Base-by-base conservation (phyloP, 169 alveolate species). In the Plasmodium vinckei region DNA sequence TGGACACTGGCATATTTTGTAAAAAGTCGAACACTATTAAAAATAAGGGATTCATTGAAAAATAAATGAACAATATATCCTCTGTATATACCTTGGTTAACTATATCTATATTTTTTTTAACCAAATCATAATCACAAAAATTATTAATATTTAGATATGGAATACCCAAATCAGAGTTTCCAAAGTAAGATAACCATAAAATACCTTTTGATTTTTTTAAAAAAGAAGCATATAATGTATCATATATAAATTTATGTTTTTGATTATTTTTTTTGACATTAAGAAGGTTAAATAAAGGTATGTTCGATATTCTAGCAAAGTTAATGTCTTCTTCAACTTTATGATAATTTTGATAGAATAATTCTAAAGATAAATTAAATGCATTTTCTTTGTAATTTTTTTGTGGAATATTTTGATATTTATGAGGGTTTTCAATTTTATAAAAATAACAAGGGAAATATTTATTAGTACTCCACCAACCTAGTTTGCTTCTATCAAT, bases 11-110 rank as follows among this genome's bases (percentile, higher is more conserved):
- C 79, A 65, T 92, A 91, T 70, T 89, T 68, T 71, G 92, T 88
- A 60, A 93, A 87, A 3, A 93, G 92, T 21, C 88, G 47, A 25
- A 77, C 88, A 57, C 88, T 77, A 46, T 93, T 93, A 79, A 87
- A 93, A 90, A 93, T 93, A 53, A 93, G 72, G 49, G 96, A 92
- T 54, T 91, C 95, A 72, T 93, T 92, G 47, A 93, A 93, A 51
- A 87, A 70, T 23, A 93, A 59, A 53, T 92, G 93, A 0, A 92
- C 96, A 23, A 93, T 94, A 63, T 93, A 93, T 9, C 95, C 94
- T 15, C 96, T 63, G 54, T 93, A 93, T 15, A 93, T 60, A 10
- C 96, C 96, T 39, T 73, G 67, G 7, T 92, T 73, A 51, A 92
- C 42, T 44, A 72, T 60, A n/a, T 92, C 73, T 9, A 49, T 56